Percentiles rank a stretch among this genome's conserved stretches.
Conservation (phyloP, 495 filamentous ascomycete genomes). For the Collariella sp. region DNA sequence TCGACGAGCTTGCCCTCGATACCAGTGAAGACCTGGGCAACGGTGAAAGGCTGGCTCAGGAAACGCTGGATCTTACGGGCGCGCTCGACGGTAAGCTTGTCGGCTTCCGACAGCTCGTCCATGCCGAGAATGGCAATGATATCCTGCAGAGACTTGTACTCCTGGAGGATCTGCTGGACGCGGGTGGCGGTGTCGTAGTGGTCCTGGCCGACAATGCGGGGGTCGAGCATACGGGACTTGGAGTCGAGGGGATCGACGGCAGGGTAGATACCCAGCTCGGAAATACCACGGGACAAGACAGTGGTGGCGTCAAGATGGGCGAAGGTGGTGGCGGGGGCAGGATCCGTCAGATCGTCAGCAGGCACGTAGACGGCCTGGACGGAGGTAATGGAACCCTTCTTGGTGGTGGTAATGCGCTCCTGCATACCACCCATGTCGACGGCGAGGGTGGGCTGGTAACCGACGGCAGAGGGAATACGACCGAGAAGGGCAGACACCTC, state of each 20-base stretch:
- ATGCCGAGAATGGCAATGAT: constrained; percentile 99
- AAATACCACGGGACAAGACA: constrained; percentile 99
- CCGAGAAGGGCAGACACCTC: constrained; percentile 99
- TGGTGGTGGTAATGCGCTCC: constrained; percentile 99
- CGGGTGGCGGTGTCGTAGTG: constrained; percentile 92
- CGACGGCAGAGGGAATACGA: constrained; percentile 99
- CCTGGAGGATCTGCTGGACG: constrained; percentile 98
- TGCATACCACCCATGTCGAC: constrained; percentile 99
- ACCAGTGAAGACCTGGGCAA: constrained; percentile 97
- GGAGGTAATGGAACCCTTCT: constrained; percentile 98
- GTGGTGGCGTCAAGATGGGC: constrained; percentile 99
- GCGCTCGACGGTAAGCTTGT: constrained; percentile 99
- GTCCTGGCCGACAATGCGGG: constrained; percentile 93
- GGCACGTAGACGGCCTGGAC: constrained; percentile 99
- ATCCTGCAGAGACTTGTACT: constrained; percentile 99
- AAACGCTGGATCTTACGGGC: constrained; percentile 99
- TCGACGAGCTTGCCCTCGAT: constrained; percentile 96
- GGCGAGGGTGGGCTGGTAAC: constrained; percentile 99
- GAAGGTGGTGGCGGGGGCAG: constrained; percentile 98
- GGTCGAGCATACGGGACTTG: constrained; percentile 99
- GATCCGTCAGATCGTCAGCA: constrained; percentile 99
- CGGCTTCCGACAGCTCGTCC: constrained; percentile 97
- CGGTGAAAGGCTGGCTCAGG: constrained; percentile 97
- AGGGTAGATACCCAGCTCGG: constrained; percentile 99
- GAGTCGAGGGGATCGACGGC: constrained; percentile 99